Evolutionary conservation across 768 basidiomycete species (phyloP).

Genomic region (Leccinum uliginosum): DNA sequence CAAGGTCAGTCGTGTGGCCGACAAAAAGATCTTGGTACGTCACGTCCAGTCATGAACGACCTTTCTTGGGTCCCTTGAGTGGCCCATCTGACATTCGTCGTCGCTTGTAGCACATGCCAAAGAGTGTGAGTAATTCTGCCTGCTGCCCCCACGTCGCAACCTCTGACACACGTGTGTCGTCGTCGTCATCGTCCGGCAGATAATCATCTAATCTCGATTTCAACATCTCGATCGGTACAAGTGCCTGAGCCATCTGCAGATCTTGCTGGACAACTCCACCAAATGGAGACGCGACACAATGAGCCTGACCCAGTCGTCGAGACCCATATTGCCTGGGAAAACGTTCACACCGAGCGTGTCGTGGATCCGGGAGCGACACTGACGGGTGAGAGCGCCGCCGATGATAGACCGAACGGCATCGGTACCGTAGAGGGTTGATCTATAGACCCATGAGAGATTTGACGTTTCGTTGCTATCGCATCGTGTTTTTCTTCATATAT

Average conservation of each 20-base stretch:
- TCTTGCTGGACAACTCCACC: constrained; percentile 1
- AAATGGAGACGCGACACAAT: constrained; percentile 1
- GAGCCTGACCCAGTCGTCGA: background rate
- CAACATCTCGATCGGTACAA: background rate
- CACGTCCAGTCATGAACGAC: background rate
- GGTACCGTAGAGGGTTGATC: background rate
- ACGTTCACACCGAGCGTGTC: background rate
- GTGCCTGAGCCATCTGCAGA: background rate
- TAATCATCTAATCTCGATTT: constrained; percentile 35
- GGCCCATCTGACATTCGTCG: constrained; percentile 7
- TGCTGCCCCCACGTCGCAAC: background rate
- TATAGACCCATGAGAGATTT: background rate
- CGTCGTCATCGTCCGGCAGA: constrained; percentile 25
- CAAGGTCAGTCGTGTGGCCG: constrained; percentile 54
- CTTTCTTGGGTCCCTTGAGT: background rate
- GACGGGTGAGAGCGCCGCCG: constrained; percentile 1
- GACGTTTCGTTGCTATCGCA: background rate
- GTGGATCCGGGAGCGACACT: background rate
- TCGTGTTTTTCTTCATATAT: background rate
- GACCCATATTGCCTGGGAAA: background rate
- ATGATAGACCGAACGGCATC: background rate
- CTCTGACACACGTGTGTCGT: constrained; percentile 3
- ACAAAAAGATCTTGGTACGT: constrained; percentile 66
- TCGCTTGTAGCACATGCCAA: constrained; percentile 55
- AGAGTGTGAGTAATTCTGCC: constrained; percentile 54